These are phyloP conservation scores for Solanum sejunctum DNA, from an alignment of 257 asterid genomes.

Conservation along the genomic window DNA sequence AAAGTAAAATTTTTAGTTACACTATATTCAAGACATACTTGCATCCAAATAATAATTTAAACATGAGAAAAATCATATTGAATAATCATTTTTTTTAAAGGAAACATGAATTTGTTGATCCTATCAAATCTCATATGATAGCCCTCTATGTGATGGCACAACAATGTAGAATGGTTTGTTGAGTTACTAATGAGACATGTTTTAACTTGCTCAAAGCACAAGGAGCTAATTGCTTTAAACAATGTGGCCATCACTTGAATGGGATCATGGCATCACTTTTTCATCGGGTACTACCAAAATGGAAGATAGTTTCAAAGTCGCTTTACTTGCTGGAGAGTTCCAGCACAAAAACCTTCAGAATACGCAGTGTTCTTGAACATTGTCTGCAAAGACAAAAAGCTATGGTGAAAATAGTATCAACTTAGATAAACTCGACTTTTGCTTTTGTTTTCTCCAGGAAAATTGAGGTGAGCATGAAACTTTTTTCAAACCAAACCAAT, in stretches of 20 bases:
- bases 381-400: constrained; percentile 22
- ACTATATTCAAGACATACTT: not conserved
- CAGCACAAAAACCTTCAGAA: constrained; percentile 60
- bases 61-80: not conserved
- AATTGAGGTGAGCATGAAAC: not conserved
- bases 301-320: constrained; percentile 11
- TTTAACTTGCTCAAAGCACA: not conserved
- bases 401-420: not conserved
- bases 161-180: not conserved
- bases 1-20: no score
- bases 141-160: not conserved
- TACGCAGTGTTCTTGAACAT: constrained; percentile 60
- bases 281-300: not conserved
- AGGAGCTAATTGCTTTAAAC: not conserved
- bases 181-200: not conserved
- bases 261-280: not conserved
- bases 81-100: not conserved
- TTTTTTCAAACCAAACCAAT: not conserved
- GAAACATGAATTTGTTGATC: not conserved
- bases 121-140: not conserved
- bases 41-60: not conserved
- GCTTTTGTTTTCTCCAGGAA: not conserved
- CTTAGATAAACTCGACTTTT: not conserved
- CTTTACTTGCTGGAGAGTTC: constrained; percentile 32
- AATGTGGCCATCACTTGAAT: not conserved